These are phyloP conservation scores for Cladophialophora yegresii DNA, from an alignment of 2,329 filamentous ascomycete genomes.

Conservation along the genomic window DNA sequence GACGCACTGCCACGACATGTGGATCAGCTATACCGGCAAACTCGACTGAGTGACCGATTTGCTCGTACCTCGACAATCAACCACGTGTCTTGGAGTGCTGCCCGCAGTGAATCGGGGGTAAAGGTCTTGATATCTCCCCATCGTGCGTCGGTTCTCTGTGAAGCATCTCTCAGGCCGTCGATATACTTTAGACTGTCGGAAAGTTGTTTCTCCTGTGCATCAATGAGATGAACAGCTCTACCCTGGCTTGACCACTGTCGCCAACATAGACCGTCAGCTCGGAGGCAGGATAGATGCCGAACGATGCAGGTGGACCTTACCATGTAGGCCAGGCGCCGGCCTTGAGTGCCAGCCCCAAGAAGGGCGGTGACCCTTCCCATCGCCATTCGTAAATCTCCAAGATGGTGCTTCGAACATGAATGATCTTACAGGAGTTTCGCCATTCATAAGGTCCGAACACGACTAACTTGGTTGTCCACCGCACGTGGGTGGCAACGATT, in stretches of 20 bases:
- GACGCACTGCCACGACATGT: constrained; percentile 43
- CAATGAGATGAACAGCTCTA: constrained; percentile 40
- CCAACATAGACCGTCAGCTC: neutral
- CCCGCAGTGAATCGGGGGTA: constrained; percentile 34
- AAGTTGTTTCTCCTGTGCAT: constrained; percentile 39
- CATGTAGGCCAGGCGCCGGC: constrained; percentile 44
- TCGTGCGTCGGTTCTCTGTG: constrained; percentile 4
- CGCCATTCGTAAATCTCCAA: neutral
- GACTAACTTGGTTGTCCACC: neutral
- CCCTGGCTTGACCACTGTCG: constrained; percentile 42
- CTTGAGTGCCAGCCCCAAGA: constrained; percentile 44
- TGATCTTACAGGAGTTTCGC: neutral
- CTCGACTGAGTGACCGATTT: neutral
- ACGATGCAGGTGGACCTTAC: constrained; percentile 30
- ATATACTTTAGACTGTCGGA: constrained; percentile 39
- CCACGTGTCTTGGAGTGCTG: constrained; percentile 39
- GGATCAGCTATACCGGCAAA: constrained; percentile 1
- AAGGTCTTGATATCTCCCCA: constrained; percentile 38
- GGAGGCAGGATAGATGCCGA: neutral
- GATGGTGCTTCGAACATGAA: neutral
- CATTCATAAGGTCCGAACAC: neutral
- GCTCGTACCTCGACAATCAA: constrained; percentile 42
- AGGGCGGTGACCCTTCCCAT: constrained; percentile 32
- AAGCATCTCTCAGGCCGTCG: constrained; percentile 36
- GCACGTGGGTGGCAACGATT: neutral